Evolutionary conservation across 2,329 filamentous ascomycete genomes (phyloP).

Genomic region (Hirsutella rhossiliensis): DNA sequence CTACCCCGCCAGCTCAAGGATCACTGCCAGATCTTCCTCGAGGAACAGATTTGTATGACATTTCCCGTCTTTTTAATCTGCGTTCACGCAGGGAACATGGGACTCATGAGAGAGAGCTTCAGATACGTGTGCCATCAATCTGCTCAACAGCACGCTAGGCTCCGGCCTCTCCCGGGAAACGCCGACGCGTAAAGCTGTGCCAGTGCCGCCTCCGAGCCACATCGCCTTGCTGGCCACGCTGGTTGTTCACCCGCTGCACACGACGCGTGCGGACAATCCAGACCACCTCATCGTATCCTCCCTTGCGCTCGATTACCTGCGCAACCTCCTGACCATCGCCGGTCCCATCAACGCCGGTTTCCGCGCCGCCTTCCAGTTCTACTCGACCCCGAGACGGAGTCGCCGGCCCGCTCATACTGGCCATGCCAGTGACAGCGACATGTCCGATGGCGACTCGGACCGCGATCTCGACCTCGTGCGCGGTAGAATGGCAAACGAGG

Average conservation of each 20-base stretch:
- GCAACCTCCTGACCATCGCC: constrained; percentile 49
- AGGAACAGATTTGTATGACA: constrained; percentile 56
- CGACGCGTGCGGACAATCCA: constrained; percentile 53
- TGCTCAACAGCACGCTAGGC: constrained; percentile 52
- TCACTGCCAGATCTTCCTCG: constrained; percentile 60
- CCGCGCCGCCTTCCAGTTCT: constrained; percentile 60
- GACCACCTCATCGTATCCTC: constrained; percentile 53
- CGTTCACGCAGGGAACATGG: neutral
- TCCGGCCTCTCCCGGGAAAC: constrained; percentile 29
- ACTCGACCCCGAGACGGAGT: constrained; percentile 16
- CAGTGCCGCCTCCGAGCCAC: constrained; percentile 58
- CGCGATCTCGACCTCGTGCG: constrained; percentile 40
- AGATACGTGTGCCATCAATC: constrained; percentile 38
- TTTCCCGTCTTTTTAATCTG: constrained; percentile 2
- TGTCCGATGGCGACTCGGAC: constrained; percentile 28
- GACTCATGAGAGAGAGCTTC: neutral
- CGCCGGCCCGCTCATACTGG: constrained; percentile 22
- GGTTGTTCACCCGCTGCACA: constrained; percentile 69
- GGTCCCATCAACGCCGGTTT: constrained; percentile 62
- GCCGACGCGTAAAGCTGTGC: constrained; percentile 29
- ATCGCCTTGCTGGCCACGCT: constrained; percentile 70
- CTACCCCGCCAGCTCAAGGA: constrained; percentile 52
- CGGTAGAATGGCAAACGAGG: constrained; percentile 47
- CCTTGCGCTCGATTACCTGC: constrained; percentile 58
- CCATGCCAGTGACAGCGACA: constrained; percentile 28